phyloP scores from a whole-genome alignment of 441 rosid genomes.

The Adansonia rubrostipa region DNA sequence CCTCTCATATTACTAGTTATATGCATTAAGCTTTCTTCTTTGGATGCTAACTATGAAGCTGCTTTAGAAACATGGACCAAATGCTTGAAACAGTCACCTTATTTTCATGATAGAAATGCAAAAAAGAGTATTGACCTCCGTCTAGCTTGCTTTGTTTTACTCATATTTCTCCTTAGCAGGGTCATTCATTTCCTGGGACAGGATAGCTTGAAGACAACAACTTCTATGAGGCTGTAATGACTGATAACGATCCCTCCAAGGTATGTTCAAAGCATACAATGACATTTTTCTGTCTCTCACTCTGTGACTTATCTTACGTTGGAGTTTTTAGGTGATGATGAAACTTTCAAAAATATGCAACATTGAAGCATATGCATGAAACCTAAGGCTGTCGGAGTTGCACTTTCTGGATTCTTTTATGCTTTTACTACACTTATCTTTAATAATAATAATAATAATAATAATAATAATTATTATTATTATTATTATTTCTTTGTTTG shows the following conservation, averaged over 20 bases:
- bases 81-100: constrained; percentile 4
- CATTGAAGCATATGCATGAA: too few relatives aligned
- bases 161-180: constrained; percentile 33
- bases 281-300: background rate
- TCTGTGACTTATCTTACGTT: background rate
- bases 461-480: too few relatives aligned
- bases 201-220: constrained; percentile 88
- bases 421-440: too few relatives aligned
- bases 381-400: too few relatives aligned
- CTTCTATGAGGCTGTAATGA: constrained; percentile 87
- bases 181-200: constrained; percentile 62
- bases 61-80: too few relatives aligned
- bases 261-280: background rate
- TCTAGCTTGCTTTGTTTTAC: constrained; percentile 16
- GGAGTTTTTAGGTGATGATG: background rate
- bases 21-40: constrained; percentile 24
- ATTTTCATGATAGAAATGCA: constrained; percentile 18
- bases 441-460: too few relatives aligned
- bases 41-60: background rate
- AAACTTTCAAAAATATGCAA: background rate
- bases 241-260: constrained; percentile 51
- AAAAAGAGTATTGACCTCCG: constrained; percentile 21
- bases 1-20: constrained; percentile 3
- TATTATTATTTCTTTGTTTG: too few relatives aligned
- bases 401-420: too few relatives aligned